Evolutionary conservation across 2,329 filamentous ascomycete species (phyloP).

Genomic region (Botryotinia globosa): DNA sequence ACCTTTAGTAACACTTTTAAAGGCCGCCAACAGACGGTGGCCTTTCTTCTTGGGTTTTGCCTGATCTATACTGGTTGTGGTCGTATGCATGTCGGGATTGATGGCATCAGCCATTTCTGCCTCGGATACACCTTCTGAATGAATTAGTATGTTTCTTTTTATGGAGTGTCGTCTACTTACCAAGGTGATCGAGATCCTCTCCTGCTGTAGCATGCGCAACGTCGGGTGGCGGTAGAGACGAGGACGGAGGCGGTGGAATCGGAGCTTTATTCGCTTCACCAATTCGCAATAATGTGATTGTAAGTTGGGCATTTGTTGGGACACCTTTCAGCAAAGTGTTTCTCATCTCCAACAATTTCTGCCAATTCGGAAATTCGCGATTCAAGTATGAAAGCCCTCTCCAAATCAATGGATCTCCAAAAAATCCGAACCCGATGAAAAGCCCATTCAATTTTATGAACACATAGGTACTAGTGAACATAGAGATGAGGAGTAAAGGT

Average conservation of each 20-base stretch:
- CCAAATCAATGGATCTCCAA: conserved; percentile 71
- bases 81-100: conserved; percentile 43
- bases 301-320: conserved; percentile 81
- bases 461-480: conserved; percentile 56
- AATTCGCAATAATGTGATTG: conserved; percentile 75
- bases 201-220: conserved; percentile 46
- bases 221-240: conserved; percentile 40
- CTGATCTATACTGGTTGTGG: conserved; percentile 25
- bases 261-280: conserved; percentile 80
- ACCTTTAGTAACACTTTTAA: conserved; percentile 61
- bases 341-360: conserved; percentile 68
- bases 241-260: conserved; percentile 62
- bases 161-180: conserved; percentile 40
- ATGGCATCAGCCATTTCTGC: conserved; percentile 37
- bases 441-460: conserved; percentile 65
- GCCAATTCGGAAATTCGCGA: conserved; percentile 65
- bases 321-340: conserved; percentile 78
- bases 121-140: conserved; percentile 32
- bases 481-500: conserved; percentile 51
- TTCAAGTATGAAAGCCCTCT: conserved; percentile 59
- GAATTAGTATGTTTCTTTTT: conserved; percentile 21
- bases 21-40: conserved; percentile 51
- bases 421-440: conserved; percentile 70
- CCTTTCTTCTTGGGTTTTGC: conserved; percentile 34
- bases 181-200: conserved; percentile 51